Conservation (phyloP, 164 flowering plant genomes). For the Chimonanthus salicifolius region DNA sequence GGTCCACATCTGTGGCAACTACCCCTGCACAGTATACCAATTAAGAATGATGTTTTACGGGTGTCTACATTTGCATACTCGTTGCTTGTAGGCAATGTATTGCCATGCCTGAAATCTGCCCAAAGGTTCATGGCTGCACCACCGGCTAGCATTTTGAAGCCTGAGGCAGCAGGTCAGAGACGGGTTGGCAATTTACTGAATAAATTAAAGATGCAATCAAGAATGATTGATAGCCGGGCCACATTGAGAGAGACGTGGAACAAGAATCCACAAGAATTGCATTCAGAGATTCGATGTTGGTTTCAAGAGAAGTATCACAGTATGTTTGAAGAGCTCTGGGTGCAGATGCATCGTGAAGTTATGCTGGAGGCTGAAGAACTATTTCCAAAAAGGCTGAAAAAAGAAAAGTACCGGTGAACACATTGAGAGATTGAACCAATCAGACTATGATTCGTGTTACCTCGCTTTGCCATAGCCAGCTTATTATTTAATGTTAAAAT, state of each 20-base stretch:
- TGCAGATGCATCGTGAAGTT: slow-evolving; percentile 57
- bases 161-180: slow-evolving; percentile 57
- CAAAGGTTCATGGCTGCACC: slow-evolving; percentile 43
- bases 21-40: slow-evolving; percentile 47
- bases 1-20: slow-evolving; percentile 84
- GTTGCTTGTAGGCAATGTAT: slow-evolving; percentile 75
- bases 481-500: too few relatives aligned
- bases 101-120: slow-evolving; percentile 65
- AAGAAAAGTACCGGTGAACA: slow-evolving; percentile 6
- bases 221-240: slow-evolving; percentile 48
- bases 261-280: slow-evolving; percentile 45
- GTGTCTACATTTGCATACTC: slow-evolving; percentile 66
- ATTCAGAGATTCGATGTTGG: slow-evolving; percentile 63
- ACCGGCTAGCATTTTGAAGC: slow-evolving; percentile 53
- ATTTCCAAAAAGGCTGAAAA: slow-evolving; percentile 35
- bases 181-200: slow-evolving; percentile 73
- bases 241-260: slow-evolving; percentile 58
- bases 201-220: slow-evolving; percentile 29
- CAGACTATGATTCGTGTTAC: too few relatives aligned
- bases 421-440: too few relatives aligned
- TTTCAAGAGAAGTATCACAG: slow-evolving; percentile 49
- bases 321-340: slow-evolving; percentile 62
- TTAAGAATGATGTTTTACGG: slow-evolving; percentile 31
- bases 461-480: too few relatives aligned
- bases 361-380: slow-evolving; percentile 41